These are phyloP conservation scores for Globisporangium cylindrosporum DNA, from an alignment of 352 stramenopile genomes.

Conservation along the genomic window DNA sequence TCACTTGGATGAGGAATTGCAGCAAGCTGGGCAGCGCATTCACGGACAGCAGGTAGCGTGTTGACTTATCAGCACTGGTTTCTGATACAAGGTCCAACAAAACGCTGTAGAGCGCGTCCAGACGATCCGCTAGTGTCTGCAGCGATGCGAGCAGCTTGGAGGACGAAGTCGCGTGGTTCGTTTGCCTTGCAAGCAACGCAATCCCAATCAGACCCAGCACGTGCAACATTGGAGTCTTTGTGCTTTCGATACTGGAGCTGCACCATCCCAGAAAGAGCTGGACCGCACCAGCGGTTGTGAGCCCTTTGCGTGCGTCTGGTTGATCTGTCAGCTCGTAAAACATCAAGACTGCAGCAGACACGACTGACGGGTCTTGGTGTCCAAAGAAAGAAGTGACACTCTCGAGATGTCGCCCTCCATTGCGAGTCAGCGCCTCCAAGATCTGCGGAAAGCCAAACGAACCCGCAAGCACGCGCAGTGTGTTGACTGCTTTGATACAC, in stretches of 20 bases:
- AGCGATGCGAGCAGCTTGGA: conserved; percentile 30
- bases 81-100: conserved; percentile 44
- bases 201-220: conserved; percentile 52
- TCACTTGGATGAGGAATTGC: conserved; percentile 47
- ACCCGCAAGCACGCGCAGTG: conserved; percentile 31
- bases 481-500: conserved; percentile 41
- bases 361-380: conserved; percentile 27
- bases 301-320: conserved; percentile 46
- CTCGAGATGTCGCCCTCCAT: conserved; percentile 50
- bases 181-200: conserved; percentile 47
- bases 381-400: conserved; percentile 44
- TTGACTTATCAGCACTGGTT: conserved; percentile 24
- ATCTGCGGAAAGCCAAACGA: conserved; percentile 55
- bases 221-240: conserved; percentile 27
- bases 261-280: conserved; percentile 49
- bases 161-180: conserved; percentile 16
- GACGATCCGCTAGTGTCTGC: conserved; percentile 25
- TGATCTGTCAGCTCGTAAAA: conserved; percentile 60
- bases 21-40: conserved; percentile 48
- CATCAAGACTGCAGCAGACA: conserved; percentile 38
- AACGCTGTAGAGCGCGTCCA: conserved; percentile 46
- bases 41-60: conserved; percentile 36
- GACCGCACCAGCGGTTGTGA: conserved; percentile 62
- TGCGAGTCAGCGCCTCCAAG: conserved; percentile 51
- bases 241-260: conserved; percentile 23